phyloP scores from a whole-genome alignment of 345 rosid species.

The Hypericum perforatum region DNA sequence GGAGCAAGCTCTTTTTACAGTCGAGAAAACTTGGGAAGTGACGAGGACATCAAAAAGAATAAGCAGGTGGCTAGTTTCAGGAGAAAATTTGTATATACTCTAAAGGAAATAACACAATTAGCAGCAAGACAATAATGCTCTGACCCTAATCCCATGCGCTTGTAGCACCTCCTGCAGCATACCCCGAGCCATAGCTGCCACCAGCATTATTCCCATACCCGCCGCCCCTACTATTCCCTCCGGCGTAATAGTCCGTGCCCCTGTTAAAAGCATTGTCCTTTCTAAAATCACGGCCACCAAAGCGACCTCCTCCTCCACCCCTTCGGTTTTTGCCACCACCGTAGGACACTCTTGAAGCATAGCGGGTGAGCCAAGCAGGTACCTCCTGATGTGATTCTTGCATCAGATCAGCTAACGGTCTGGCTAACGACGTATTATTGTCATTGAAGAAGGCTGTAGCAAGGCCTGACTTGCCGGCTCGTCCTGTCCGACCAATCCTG shows the following conservation, averaged over 20 bases:
- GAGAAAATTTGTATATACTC: neutral
- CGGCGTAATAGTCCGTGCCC: constrained; percentile 16
- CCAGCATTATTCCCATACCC: constrained; percentile 9
- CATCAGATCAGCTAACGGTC: constrained; percentile 21
- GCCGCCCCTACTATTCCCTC: constrained; percentile 12
- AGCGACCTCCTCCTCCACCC: constrained; percentile 13
- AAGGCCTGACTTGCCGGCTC: constrained; percentile 31
- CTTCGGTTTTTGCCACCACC: constrained; percentile 19
- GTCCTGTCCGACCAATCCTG: constrained; percentile 51
- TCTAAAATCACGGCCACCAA: constrained; percentile 22
- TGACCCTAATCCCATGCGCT: constrained; percentile 24
- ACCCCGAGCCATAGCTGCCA: constrained; percentile 14
- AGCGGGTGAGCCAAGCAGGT: constrained; percentile 23
- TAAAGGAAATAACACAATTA: neutral
- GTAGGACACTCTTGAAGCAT: constrained; percentile 13
- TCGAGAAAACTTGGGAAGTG: no score
- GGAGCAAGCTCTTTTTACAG: no score
- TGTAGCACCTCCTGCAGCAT: constrained; percentile 16
- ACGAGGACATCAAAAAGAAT: no score
- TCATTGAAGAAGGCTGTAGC: constrained; percentile 25
- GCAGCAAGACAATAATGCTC: neutral
- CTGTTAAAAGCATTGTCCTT: constrained; percentile 14
- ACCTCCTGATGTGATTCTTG: constrained; percentile 27
- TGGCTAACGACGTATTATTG: constrained; percentile 17
- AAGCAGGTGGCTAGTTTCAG: neutral